A percentile compares a stretch with the other conserved stretches of the same genome.
Conservation (phyloP, 306 rosid species). For the Sechiopsis laciniata region DNA sequence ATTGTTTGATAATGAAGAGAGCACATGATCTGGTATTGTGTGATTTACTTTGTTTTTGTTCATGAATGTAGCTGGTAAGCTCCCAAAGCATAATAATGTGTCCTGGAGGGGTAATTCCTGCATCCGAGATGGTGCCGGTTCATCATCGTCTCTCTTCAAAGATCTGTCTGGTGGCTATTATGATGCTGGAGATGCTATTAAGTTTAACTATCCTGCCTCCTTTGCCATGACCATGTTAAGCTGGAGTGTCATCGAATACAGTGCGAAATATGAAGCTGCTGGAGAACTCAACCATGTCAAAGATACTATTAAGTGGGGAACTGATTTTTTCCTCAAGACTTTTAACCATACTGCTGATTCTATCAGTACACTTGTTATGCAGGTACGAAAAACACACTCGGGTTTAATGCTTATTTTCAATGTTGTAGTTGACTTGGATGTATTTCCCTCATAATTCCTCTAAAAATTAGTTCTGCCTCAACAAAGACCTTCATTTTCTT, state of each 20-base stretch:
- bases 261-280: slow-evolving; percentile 83
- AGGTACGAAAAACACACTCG: slow-evolving; percentile 35
- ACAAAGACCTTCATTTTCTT: not conserved
- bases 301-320: slow-evolving; percentile 91
- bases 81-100: slow-evolving; percentile 90
- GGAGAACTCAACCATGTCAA: slow-evolving; percentile 82
- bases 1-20: no score
- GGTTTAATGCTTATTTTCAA: not conserved
- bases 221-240: slow-evolving; percentile 88
- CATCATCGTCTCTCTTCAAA: slow-evolving; percentile 36
- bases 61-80: slow-evolving; percentile 64
- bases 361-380: slow-evolving; percentile 49
- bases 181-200: slow-evolving; percentile 97
- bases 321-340: slow-evolving; percentile 88
- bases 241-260: slow-evolving; percentile 97
- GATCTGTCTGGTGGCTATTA: slow-evolving; percentile 85
- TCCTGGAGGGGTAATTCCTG: slow-evolving; percentile 96
- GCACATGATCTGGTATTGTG: no score
- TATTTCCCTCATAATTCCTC: not conserved
- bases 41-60: not conserved
- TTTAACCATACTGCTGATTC: slow-evolving; percentile 79
- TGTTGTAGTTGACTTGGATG: not conserved
- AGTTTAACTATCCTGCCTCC: slow-evolving; percentile 76
- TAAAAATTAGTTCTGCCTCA: not conserved
- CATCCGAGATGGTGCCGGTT: slow-evolving; percentile 51